Conservation (phyloP, 768 basidiomycete species). For the Chalciporus piperatus region DNA sequence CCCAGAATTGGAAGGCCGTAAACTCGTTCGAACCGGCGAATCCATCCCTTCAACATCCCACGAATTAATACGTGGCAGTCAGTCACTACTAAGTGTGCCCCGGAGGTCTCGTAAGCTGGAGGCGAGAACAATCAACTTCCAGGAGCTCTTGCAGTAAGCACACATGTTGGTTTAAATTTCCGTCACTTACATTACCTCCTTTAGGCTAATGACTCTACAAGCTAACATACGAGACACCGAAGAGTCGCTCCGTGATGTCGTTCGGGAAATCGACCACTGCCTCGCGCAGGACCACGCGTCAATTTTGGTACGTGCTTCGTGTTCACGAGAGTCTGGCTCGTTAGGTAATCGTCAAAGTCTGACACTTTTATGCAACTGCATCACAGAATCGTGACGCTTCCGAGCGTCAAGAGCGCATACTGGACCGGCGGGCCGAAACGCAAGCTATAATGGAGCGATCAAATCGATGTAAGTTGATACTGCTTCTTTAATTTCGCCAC, state of each 20-base stretch:
- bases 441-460: conserved; percentile 41
- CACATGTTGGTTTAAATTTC: background rate
- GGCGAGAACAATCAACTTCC: conserved; percentile 54
- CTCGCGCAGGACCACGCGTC: conserved; percentile 40
- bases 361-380: conserved; percentile 12
- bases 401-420: conserved; percentile 57
- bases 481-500: conserved; percentile 21
- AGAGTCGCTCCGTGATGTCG: conserved; percentile 45
- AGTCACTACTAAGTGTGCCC: conserved; percentile 10
- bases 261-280: conserved; percentile 46
- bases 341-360: conserved; percentile 27
- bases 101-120: conserved; percentile 26
- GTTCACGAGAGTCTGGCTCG: conserved; percentile 6
- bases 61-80: conserved; percentile 17
- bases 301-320: conserved; percentile 40
- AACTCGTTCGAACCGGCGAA: conserved; percentile 34
- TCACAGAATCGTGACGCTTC: conserved; percentile 64
- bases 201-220: conserved; percentile 53
- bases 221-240: conserved; percentile 51
- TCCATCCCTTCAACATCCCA: conserved; percentile 15
- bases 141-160: conserved; percentile 70
- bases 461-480: conserved; percentile 42
- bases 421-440: conserved; percentile 45
- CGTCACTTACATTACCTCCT: conserved; percentile 1
- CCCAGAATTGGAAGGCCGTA: conserved; percentile 56